Conservation (phyloP, 805 yeast species). For the Saturnispora bothae region DNA sequence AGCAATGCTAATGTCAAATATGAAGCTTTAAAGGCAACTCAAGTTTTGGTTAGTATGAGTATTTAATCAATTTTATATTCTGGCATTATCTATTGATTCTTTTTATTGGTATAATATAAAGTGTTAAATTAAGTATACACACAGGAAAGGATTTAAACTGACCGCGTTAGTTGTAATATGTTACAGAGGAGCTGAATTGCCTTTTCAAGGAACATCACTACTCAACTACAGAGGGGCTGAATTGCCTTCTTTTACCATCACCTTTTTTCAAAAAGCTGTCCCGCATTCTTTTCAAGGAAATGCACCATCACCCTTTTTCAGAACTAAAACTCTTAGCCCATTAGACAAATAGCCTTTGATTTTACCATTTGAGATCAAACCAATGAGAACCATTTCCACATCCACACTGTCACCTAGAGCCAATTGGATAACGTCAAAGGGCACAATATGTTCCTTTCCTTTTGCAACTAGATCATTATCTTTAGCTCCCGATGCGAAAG, state of each 20-base stretch:
- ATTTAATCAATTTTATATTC: constrained; percentile 21
- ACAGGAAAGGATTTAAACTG: too few species aligned
- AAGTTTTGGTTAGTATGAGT: constrained; percentile 79
- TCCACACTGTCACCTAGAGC: constrained; percentile 33
- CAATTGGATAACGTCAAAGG: not conserved
- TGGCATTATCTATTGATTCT: not conserved
- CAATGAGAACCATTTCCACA: constrained; percentile 61
- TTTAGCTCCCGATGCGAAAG: not conserved
- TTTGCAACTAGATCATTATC: too few species aligned
- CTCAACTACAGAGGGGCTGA: too few species aligned
- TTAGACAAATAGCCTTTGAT: constrained; percentile 80
- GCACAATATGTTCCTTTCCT: constrained; percentile 1
- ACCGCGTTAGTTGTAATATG: too few species aligned
- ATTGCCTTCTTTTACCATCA: too few species aligned
- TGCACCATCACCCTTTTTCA: too few species aligned
- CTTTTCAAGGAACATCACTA: too few species aligned
- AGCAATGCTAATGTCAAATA: constrained; percentile 82
- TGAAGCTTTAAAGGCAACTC: constrained; percentile 95
- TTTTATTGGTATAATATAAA: not conserved
- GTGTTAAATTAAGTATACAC: too few species aligned
- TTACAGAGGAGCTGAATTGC: too few species aligned
- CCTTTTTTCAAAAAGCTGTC: too few species aligned
- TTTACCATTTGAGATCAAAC: constrained; percentile 45
- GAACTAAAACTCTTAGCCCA: constrained; percentile 22
- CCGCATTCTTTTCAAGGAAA: too few species aligned